Base-by-base conservation (phyloP, 371 early-diverging fungal genomes). In the Apophysomyces elegans region DNA sequence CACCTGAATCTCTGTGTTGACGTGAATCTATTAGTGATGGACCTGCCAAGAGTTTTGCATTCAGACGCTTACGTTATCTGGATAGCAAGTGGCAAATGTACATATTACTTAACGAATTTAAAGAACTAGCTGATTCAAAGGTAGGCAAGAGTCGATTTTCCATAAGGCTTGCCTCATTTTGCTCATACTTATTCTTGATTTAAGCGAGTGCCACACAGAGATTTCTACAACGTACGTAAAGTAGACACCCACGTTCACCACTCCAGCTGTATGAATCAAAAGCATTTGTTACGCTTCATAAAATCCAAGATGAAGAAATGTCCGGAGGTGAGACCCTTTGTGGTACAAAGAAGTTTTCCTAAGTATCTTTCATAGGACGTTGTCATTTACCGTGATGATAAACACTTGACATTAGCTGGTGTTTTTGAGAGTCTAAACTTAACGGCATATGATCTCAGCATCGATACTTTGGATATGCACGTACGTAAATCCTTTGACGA, bases 191-290 rank as follows among this genome's bases (percentile, higher is more conserved):
- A 5, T 54, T 67, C 1, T 14, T 26, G 32, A 26, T 26, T 26
- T 26, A 12, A 62, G 86, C 71, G 88, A 32, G 96, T 96, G 13
- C 96, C 98, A 2, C 98, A 97, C 71, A 86, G 98, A 67, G 99
- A 99, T 75, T 97, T 99, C 68, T 99, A 99, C 84, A 99, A 98
- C 67, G 98, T 99, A 26, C 91, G 99, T 62, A 99, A 99, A 74
- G 99, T 97, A 35, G 99, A 99, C 79, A 98, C 98, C 35, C 99
- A 99, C 86, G 93, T 99, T 45, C 99, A 99, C 67, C 93, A 97
- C 72, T 92, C 96, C 4, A 90, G 96, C 12, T 95, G 96, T 66
- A 99, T 99, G 98, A 99, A 99, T 79, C 96, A 96, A 74, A 99
- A 99, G 84, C 99, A 99, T 75, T 72, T 99, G 64, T 78, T 99